phyloP scores from a whole-genome alignment of 176 grass and related monocot species.

The Avena insularis region DNA sequence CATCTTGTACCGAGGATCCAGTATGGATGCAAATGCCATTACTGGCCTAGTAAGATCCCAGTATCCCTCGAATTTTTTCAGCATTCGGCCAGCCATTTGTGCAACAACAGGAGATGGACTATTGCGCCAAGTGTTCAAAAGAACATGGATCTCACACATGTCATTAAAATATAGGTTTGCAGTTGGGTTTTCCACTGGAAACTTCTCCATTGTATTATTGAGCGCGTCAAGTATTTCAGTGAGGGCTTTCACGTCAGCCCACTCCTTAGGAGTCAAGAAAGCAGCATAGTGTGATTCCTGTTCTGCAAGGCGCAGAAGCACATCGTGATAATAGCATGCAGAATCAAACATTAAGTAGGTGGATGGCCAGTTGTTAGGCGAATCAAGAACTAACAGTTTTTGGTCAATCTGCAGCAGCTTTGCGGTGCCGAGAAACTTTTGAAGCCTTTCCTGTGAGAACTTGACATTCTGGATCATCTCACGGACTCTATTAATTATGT shows the following conservation, averaged over 20 bases:
- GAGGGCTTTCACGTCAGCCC: slow-evolving; percentile 88
- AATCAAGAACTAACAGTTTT: slow-evolving; percentile 83
- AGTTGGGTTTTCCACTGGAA: slow-evolving; percentile 74
- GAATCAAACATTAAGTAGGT: slow-evolving; percentile 95
- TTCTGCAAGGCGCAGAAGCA: slow-evolving; percentile 70
- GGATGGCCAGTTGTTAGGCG: slow-evolving; percentile 76
- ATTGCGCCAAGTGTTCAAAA: slow-evolving; percentile 85
- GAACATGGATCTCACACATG: slow-evolving; percentile 89
- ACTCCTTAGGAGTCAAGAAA: slow-evolving; percentile 75
- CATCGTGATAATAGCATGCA: slow-evolving; percentile 86
- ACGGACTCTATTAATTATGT: slow-evolving; percentile 70
- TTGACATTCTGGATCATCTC: slow-evolving; percentile 80
- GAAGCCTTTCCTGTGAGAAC: slow-evolving; percentile 70
- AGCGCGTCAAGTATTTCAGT: slow-evolving; percentile 90
- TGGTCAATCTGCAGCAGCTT: slow-evolving; percentile 67
- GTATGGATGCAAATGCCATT: slow-evolving; percentile 95
- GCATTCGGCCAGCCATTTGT: slow-evolving; percentile 78
- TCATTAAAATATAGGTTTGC: slow-evolving; percentile 96
- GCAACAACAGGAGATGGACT: slow-evolving; percentile 79
- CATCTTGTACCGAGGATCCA: slow-evolving; percentile 99
- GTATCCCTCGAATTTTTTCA: slow-evolving; percentile 85
- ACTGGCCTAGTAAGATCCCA: slow-evolving; percentile 79
- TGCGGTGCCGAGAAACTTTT: slow-evolving; percentile 74
- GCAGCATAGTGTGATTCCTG: slow-evolving; percentile 62
- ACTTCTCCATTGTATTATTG: slow-evolving; percentile 90